Conservation (phyloP, 345 rosid species). For the Psidium friedrichsthalianum region DNA sequence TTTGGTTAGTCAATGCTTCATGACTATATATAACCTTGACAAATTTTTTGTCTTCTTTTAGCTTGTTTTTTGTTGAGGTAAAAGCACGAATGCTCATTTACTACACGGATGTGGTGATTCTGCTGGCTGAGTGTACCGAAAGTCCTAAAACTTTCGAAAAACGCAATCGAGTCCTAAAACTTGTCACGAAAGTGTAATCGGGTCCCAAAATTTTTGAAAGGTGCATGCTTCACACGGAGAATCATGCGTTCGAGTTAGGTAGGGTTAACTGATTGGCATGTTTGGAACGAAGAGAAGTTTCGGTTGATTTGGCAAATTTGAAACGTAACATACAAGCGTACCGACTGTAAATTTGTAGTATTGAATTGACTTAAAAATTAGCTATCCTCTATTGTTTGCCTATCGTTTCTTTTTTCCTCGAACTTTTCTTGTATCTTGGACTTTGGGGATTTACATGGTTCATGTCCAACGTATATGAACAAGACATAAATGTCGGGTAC, state of each 20-base stretch:
- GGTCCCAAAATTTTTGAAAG: too few species aligned
- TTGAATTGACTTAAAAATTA: neutral
- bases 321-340: neutral
- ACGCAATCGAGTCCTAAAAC: too few species aligned
- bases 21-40: too few species aligned
- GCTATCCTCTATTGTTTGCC: neutral
- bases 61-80: too few species aligned
- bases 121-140: too few species aligned
- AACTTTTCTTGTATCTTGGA: neutral
- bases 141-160: too few species aligned
- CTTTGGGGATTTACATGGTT: neutral
- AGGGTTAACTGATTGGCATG: neutral
- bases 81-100: too few species aligned
- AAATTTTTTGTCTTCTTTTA: too few species aligned
- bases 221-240: neutral
- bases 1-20: too few species aligned
- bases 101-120: too few species aligned
- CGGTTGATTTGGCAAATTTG: neutral
- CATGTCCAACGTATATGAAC: neutral
- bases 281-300: neutral
- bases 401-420: neutral
- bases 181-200: too few species aligned
- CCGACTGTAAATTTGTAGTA: neutral
- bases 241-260: neutral
- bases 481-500: neutral